phyloP scores from a whole-genome alignment of 305 asterid genomes.

The Solanum aculeatissimum region DNA sequence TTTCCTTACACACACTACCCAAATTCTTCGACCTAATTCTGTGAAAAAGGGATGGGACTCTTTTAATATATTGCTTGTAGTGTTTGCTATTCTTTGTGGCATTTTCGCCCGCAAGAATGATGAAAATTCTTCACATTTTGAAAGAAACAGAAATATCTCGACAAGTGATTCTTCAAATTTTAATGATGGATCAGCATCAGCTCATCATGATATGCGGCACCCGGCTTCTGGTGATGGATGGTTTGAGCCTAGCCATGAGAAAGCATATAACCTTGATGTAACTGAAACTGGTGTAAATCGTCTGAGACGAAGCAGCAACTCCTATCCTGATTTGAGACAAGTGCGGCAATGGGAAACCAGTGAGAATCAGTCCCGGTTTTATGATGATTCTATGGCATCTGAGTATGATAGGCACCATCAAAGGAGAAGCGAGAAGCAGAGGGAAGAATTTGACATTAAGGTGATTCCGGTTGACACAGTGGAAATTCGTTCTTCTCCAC shows the following conservation, averaged over 20 bases:
- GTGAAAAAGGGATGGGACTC: slow-evolving; percentile 77
- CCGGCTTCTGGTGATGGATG: slow-evolving; percentile 10
- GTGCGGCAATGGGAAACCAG: slow-evolving; percentile 39
- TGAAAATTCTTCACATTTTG: slow-evolving; percentile 16
- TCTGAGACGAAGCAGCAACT: slow-evolving; percentile 62
- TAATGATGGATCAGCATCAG: background rate
- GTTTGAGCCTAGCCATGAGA: slow-evolving; percentile 31
- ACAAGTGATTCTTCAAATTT: background rate
- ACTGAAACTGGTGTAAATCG: slow-evolving; percentile 18
- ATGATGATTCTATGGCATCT: slow-evolving; percentile 34
- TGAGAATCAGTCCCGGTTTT: slow-evolving; percentile 28
- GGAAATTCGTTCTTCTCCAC: slow-evolving; percentile 26
- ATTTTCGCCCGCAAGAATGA: slow-evolving; percentile 58
- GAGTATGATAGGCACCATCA: slow-evolving; percentile 14
- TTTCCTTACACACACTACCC: slow-evolving; percentile 33
- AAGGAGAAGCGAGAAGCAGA: slow-evolving; percentile 19
- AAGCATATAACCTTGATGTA: slow-evolving; percentile 9
- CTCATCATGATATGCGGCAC: background rate
- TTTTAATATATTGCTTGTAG: slow-evolving; percentile 37
- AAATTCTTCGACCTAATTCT: slow-evolving; percentile 46
- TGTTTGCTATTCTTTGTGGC: slow-evolving; percentile 77
- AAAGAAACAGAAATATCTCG: slow-evolving; percentile 1
- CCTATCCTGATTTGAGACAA: slow-evolving; percentile 75
- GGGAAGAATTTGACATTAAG: slow-evolving; percentile 18
- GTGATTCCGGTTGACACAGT: slow-evolving; percentile 60